Evolutionary conservation across 2,329 filamentous ascomycete genomes (phyloP).

Genomic region (Pseudogymnoascus sp.): DNA sequence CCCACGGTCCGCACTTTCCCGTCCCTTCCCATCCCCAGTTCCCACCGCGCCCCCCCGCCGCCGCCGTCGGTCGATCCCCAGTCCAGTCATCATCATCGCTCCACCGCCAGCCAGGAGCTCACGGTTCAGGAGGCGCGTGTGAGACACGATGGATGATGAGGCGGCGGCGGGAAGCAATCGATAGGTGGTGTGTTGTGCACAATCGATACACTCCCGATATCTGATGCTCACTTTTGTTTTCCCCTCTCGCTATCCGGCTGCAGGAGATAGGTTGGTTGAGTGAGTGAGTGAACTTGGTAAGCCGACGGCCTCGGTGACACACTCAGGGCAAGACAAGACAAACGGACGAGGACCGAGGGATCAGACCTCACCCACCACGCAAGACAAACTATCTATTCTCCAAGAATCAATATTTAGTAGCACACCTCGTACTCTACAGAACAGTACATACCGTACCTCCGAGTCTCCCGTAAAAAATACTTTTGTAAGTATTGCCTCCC

Average conservation of each 20-base stretch:
- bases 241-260: neutral
- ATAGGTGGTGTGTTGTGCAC: neutral
- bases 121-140: neutral
- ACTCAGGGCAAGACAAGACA: neutral
- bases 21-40: neutral
- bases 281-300: neutral
- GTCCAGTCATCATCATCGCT: neutral
- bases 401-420: too few species aligned
- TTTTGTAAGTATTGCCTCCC: too few species aligned
- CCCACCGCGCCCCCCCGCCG: neutral
- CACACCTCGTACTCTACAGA: too few species aligned
- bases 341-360: neutral
- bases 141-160: neutral
- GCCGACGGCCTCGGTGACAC: neutral
- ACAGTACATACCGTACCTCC: too few species aligned
- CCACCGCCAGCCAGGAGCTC: neutral
- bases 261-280: neutral
- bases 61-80: neutral
- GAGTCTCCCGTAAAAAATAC: too few species aligned
- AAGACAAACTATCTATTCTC: too few species aligned
- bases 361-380: too few species aligned
- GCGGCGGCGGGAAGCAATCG: neutral
- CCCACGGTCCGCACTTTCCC: neutral
- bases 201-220: constrained; percentile 7
- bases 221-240: neutral